These are phyloP conservation scores for Erucastrum elatum DNA, from an alignment of 345 rosid genomes.

Conservation along the genomic window DNA sequence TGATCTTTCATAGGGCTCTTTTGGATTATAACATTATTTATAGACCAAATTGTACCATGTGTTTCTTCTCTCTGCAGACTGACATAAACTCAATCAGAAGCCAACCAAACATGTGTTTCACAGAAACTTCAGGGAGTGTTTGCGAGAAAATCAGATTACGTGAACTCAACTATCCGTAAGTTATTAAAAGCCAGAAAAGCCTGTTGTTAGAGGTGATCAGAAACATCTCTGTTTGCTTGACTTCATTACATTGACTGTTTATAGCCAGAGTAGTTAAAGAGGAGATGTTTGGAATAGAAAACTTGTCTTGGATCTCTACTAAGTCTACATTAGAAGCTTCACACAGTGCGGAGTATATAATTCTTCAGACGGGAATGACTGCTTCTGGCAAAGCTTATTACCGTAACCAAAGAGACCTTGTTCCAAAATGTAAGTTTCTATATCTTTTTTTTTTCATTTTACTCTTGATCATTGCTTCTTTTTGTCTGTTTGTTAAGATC, in stretches of 20 bases:
- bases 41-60: background rate
- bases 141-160: conserved; percentile 47
- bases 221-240: conserved; percentile 22
- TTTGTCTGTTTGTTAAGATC: background rate
- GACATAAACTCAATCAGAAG: conserved; percentile 45
- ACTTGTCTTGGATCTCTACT: conserved; percentile 89
- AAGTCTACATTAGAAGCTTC: conserved; percentile 92
- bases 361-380: conserved; percentile 96
- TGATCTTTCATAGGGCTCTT: background rate
- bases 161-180: conserved; percentile 64
- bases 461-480: background rate
- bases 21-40: background rate
- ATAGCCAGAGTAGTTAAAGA: conserved; percentile 92
- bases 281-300: conserved; percentile 86
- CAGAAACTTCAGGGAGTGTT: background rate
- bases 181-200: background rate
- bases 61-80: conserved; percentile 32
- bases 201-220: background rate
- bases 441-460: background rate
- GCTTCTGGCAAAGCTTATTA: conserved; percentile 92
- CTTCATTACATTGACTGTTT: conserved; percentile 35
- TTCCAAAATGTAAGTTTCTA: conserved; percentile 63
- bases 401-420: conserved; percentile 79
- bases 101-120: background rate
- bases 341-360: conserved; percentile 73